Percentiles rank a stretch among this genome's conserved stretches.
phyloP scores from a whole-genome alignment of 1,284 basidiomycete genomes.

The Singerocomus rubriflavus region DNA sequence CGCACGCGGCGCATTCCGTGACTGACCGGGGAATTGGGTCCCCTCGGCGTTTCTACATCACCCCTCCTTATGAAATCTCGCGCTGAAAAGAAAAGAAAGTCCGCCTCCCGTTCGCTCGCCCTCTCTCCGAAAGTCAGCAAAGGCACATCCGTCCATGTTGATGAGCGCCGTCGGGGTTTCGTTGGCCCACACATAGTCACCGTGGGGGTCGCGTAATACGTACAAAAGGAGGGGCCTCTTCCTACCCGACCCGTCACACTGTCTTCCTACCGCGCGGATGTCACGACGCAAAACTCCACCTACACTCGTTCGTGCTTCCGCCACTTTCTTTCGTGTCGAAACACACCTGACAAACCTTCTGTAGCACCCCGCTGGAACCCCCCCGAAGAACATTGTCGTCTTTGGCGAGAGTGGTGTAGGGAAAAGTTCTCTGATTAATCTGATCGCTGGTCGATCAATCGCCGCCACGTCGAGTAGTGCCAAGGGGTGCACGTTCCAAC shows the following conservation, averaged over 20 bases:
- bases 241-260: slow-evolving; percentile 7
- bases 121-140: slow-evolving; percentile 8
- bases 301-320: slow-evolving; percentile 11
- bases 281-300: slow-evolving; percentile 19
- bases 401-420: slow-evolving; percentile 31
- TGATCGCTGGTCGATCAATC: slow-evolving; percentile 32
- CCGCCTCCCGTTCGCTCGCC: not conserved
- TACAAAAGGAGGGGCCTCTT: slow-evolving; percentile 23
- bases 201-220: slow-evolving; percentile 13
- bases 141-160: not conserved
- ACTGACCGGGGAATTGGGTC: slow-evolving; percentile 17
- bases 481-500: slow-evolving; percentile 31
- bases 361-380: slow-evolving; percentile 7
- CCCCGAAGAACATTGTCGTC: slow-evolving; percentile 26
- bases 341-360: no score
- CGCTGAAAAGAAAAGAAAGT: not conserved
- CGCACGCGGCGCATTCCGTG: slow-evolving; percentile 18
- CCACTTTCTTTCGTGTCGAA: not conserved
- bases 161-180: slow-evolving; percentile 23
- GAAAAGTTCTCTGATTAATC: slow-evolving; percentile 32
- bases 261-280: slow-evolving; percentile 19
- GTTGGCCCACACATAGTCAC: slow-evolving; percentile 6
- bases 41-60: not conserved
- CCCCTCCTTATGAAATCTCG: slow-evolving; percentile 8
- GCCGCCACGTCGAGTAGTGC: slow-evolving; percentile 27